These are phyloP conservation scores for Sequoiadendron giganteum DNA, from an alignment of 75 land plant species.

Conservation along the genomic window DNA sequence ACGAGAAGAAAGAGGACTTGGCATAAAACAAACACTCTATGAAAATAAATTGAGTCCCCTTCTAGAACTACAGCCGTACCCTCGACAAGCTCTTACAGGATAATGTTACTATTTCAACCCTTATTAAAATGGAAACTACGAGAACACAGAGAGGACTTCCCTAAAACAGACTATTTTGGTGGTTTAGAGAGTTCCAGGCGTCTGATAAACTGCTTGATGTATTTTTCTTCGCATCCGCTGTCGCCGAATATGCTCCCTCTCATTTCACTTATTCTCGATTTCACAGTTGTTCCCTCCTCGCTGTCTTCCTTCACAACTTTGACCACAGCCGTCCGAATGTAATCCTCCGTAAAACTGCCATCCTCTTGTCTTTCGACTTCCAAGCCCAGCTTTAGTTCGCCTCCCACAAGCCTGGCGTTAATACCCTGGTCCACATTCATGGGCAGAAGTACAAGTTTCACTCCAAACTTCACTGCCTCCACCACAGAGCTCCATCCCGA, in stretches of 20 bases:
- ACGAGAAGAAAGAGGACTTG: too few species aligned
- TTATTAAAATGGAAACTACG: too few species aligned
- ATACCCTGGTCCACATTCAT: conserved; percentile 11
- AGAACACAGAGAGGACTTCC: too few species aligned
- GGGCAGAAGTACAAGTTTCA: conserved; percentile 15
- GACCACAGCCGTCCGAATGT: background rate
- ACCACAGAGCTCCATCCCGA: conserved; percentile 30
- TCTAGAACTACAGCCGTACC: too few species aligned
- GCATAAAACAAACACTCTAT: too few species aligned
- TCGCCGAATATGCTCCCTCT: background rate
- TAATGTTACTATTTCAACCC: too few species aligned
- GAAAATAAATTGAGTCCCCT: too few species aligned
- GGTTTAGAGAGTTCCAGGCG: background rate
- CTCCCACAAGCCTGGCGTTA: conserved; percentile 7
- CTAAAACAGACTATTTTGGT: background rate
- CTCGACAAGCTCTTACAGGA: too few species aligned
- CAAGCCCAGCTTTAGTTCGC: background rate
- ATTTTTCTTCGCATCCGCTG: background rate
- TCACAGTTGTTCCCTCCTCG: background rate
- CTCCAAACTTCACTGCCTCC: conserved; percentile 24
- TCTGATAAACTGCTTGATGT: background rate
- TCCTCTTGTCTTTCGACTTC: conserved; percentile 3
- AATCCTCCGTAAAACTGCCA: background rate
- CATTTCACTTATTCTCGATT: background rate
- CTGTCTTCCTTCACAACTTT: background rate